Base-by-base conservation (phyloP, 2,329 filamentous ascomycete species). In the Stagonosporopsis vannaccii region DNA sequence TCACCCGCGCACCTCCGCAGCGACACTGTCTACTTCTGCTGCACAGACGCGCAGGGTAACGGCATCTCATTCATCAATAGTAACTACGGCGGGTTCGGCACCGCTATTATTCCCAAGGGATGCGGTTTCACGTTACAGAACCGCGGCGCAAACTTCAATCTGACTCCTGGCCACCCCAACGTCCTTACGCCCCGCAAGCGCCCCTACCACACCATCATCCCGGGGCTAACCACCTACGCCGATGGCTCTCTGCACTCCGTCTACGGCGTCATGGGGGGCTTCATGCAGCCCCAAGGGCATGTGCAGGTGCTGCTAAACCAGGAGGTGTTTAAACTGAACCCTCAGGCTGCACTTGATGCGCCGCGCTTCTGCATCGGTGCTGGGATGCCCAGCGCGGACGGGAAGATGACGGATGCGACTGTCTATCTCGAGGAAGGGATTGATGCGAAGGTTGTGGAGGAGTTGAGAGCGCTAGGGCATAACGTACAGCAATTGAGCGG, bases 151-250 rank as follows among this genome's bases (percentile, higher is more conserved):
- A 95, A 94, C 74, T 98, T 99, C 78, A 86, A 84, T 1, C 84
- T 99, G 0, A 78, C 84, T 22, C 74, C 82, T 0, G 79, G 79
- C 1, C 93, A 97, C 70, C 92, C 93, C 1, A 98, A 98, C 71
- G 84, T 82, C 19, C 81, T 96, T 13, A 90, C 86, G 7, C 91
- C 92, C 0, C 81, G 87, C 30, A 98, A 98, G 80, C 79, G 95
- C 41, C 95, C 95, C 0, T 99, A 98, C 77, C 95, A 98, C 77
- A 99, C 95, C 50, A 98, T 99, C 75, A 99, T 99, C 68, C 94
- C 95, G 0, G 94, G 90, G 0, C 84, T 98, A 75, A 87, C 94
- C 17, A 98, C 95, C 0, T 92, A 95, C 65, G 78, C 80, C 4
- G 92, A 96, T 66, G 85, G 86, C 23, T 88, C 85, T 44, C 78